phyloP scores from a whole-genome alignment of 441 rosid species.

The Adansonia gregorii region DNA sequence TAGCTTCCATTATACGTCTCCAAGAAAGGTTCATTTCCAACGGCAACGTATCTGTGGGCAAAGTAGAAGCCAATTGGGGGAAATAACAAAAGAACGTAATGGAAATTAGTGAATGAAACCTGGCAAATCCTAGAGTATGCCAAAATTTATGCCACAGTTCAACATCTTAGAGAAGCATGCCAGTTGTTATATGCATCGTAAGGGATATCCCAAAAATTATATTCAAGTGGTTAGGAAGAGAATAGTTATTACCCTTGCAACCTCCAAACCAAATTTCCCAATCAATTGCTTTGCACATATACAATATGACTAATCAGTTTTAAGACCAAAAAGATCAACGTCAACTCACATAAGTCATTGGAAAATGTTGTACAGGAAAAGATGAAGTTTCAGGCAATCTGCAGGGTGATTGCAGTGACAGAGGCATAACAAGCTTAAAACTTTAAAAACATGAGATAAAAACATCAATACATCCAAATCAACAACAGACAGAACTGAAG shows the following conservation, averaged over 20 bases:
- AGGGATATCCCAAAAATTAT: background rate
- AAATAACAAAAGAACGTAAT: background rate
- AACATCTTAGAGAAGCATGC: background rate
- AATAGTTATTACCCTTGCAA: background rate
- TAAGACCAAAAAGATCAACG: background rate
- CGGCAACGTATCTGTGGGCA: conserved; percentile 80
- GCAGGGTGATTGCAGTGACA: background rate
- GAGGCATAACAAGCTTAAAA: background rate
- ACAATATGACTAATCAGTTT: background rate
- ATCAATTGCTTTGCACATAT: background rate
- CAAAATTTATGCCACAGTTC: background rate
- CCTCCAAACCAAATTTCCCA: conserved; percentile 9
- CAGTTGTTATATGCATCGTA: background rate
- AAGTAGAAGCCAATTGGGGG: background rate
- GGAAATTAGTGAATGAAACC: background rate
- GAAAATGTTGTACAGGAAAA: background rate
- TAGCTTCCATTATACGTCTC: conserved; percentile 81
- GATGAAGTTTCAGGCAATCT: conserved; percentile 10
- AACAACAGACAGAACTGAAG: background rate
- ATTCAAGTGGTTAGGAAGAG: background rate
- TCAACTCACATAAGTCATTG: background rate
- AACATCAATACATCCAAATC: background rate
- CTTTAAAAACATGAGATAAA: background rate
- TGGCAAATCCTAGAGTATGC: background rate
- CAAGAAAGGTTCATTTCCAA: conserved; percentile 93